These are phyloP conservation scores for Penstemon newberryi DNA, from an alignment of 257 asterid species.

Conservation along the genomic window DNA sequence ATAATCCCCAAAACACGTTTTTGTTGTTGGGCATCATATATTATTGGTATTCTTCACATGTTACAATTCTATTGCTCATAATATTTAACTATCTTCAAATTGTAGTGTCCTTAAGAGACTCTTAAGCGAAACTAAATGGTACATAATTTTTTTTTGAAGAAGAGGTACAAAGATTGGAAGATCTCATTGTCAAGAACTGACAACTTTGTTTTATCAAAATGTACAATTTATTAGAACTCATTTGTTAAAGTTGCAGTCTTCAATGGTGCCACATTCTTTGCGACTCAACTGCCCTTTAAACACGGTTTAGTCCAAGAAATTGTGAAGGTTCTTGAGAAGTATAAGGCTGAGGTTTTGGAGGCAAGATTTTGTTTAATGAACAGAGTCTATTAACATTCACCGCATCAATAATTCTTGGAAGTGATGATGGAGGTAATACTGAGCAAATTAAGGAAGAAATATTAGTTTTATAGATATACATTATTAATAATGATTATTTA, in stretches of 20 bases:
- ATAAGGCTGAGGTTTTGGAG: constrained; percentile 61
- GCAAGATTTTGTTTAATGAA: constrained; percentile 44
- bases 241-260: constrained; percentile 38
- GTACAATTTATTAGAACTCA: constrained; percentile 29
- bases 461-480: constrained; percentile 31
- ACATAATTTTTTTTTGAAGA: constrained; percentile 46
- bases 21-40: background rate
- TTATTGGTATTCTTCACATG: background rate
- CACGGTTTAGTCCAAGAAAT: constrained; percentile 41
- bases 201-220: constrained; percentile 27
- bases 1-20: background rate
- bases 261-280: constrained; percentile 48
- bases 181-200: constrained; percentile 14
- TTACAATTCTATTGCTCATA: background rate
- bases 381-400: constrained; percentile 41
- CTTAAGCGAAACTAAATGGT: constrained; percentile 40
- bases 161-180: constrained; percentile 58
- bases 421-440: constrained; percentile 27
- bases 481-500: background rate
- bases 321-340: constrained; percentile 47
- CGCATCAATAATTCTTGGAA: constrained; percentile 43
- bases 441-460: constrained; percentile 55
- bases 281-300: constrained; percentile 40
- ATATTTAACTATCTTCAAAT: background rate
- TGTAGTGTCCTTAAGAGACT: constrained; percentile 52